These are phyloP conservation scores for Cairneyella variabilis DNA, from an alignment of 495 filamentous ascomycete species.

Conservation along the genomic window DNA sequence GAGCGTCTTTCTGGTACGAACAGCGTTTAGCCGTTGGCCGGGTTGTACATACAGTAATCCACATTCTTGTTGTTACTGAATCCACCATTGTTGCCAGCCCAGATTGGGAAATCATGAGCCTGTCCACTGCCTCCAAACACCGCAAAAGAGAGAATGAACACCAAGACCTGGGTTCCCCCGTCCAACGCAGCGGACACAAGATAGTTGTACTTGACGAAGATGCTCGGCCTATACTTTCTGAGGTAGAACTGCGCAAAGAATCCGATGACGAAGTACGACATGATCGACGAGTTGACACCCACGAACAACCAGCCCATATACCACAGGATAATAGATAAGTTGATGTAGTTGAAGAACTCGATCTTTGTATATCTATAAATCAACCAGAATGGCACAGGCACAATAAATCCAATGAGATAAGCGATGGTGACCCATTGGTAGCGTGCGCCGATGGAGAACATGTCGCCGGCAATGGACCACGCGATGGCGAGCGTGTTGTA, in stretches of 20 bases:
- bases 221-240: conserved; percentile 41
- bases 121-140: conserved; percentile 42
- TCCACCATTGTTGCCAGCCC: conserved; percentile 6
- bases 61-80: conserved; percentile 1
- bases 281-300: conserved; percentile 36
- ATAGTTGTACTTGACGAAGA: conserved; percentile 57
- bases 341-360: conserved; percentile 13
- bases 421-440: conserved; percentile 37
- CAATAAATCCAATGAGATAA: conserved; percentile 33
- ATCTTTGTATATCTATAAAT: conserved; percentile 14
- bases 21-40: conserved; percentile 6
- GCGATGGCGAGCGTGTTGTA: conserved; percentile 38
- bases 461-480: conserved; percentile 39
- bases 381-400: conserved; percentile 34
- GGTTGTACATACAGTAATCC: conserved; percentile 14
- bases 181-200: conserved; percentile 52
- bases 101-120: conserved; percentile 4
- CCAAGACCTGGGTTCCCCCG: conserved; percentile 44
- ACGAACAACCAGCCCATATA: conserved; percentile 33
- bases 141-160: conserved; percentile 58
- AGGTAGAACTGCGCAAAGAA: conserved; percentile 48
- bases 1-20: too few relatives aligned
- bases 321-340: conserved; percentile 21
- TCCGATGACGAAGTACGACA: conserved; percentile 34
- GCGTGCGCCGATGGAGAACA: conserved; percentile 34